Evolutionary conservation across 345 rosid genomes (phyloP), one percentile per base, ranked within the genome.

Genomic region (Citrus medica): DNA sequence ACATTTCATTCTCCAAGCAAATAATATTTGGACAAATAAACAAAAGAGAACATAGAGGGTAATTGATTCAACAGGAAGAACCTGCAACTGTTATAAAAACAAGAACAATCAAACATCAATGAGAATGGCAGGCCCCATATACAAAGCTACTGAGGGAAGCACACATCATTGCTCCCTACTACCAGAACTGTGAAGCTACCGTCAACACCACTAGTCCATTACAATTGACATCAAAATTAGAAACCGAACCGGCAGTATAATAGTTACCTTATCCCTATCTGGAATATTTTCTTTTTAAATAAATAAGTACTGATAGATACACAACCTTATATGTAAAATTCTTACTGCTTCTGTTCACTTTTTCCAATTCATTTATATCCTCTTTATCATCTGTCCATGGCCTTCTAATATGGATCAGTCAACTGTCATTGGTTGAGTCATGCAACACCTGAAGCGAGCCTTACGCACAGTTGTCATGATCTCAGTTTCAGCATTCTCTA

Each of bases 391-490:
- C 17, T 46, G 51, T 46, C 51, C 51, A 13, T 13, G 17, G 51
- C 51, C 51, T 46, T 46, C 51, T 46, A 46, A 46, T 13, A 10
- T 46, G 51, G 51, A 46, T 46, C 51, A 46, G 51, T 80, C 91
- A 16, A 80, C 68, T 30, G 91, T 84, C 89, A 84, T 86, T 7
- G 91, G 88, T 73, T 82, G 88, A 30, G 83, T 79, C 75, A 82
- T 76, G 81, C 91, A 88, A 70, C 91, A 88, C 78, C 89, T 81
- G 83, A 88, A 86, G 73, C 86, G 87, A 19, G 86, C 89, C 80
- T 88, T 88, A 55, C 88, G 87, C 37, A 86, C 82, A 7, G 81
- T 84, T 58, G 85, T 88, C 86, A 86, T 37, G n/a, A 86, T 76
- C 75, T 88, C 89, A 1, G 77, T 83, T 77, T 88, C 87, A 14